Conservation (phyloP, 148 eudicot genomes). For the Camellia lanceoleosa region DNA sequence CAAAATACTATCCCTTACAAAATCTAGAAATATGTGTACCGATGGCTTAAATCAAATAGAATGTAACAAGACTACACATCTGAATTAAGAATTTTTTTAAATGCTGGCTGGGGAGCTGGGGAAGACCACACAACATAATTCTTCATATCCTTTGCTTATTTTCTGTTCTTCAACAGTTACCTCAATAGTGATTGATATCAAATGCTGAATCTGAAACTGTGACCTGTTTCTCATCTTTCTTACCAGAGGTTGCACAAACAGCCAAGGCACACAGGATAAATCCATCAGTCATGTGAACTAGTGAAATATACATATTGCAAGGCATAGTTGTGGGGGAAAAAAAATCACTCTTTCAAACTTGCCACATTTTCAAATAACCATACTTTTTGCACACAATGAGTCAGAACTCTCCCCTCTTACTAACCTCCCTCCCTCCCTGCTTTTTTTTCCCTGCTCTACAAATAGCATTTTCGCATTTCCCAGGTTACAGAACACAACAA, state of each 20-base stretch:
- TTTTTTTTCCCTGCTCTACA: background rate
- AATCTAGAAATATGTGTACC: background rate
- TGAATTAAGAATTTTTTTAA: background rate
- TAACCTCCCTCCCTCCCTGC: no score
- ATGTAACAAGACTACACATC: background rate
- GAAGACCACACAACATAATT: background rate
- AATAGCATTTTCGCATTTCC: background rate
- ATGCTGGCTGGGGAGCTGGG: background rate
- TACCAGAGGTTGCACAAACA: background rate
- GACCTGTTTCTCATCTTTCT: conserved; percentile 1
- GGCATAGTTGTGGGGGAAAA: background rate
- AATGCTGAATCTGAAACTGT: conserved; percentile 5
- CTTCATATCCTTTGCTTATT: background rate
- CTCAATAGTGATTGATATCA: background rate
- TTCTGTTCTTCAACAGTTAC: background rate
- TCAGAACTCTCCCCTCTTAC: background rate
- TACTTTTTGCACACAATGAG: background rate
- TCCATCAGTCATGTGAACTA: background rate
- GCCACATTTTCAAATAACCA: background rate
- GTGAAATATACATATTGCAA: background rate
- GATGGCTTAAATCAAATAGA: background rate
- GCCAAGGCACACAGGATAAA: background rate
- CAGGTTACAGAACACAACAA: background rate
- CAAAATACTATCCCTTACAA: background rate
- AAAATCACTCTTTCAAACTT: background rate